Base-by-base conservation (phyloP, 2,329 filamentous ascomycete species). In the Diaporthe helianthi region DNA sequence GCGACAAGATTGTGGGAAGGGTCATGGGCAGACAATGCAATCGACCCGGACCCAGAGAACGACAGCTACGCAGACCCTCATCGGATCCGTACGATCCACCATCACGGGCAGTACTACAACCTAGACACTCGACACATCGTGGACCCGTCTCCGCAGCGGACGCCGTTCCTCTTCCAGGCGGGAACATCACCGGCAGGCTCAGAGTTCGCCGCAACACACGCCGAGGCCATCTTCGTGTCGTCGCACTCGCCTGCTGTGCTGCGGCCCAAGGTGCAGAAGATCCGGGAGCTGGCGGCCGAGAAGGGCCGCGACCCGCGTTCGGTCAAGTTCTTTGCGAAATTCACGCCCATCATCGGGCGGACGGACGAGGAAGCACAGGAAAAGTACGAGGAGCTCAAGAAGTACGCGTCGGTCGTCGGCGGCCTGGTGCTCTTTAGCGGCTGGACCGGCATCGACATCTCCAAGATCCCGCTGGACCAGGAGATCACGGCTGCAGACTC, bases 381-480 rank as follows among this genome's bases (percentile, higher is more conserved):
- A 1, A 87, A 86, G 72, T 79, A 83, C 24, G 78, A 78, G 38
- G 82, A 84, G 72, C 71, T 82, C 26, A 80, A 81, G 73, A 81
- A 81, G 67, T 82, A 87, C 73, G 84, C 82, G 4, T 83, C 81
- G 0, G 80, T 81, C 0, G 77, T 84, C 24, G 84, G 83, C 4
- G 84, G 83, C 0, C 74, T 87, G 13, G 85, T 85, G 0, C 76
- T 86, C 1, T 85, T 85, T 72, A 81, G 79, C 49, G 84, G 84
- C 0, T 86, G 84, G 83, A 85, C 84, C 6, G 85, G 85, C 0
- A 85, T 87, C 55, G 85, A 87, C 73, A 81, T 87, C 68, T 84
- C 81, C 3, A 80, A 81, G 71, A 81, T 87, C 54, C 83, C 84
- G 1, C 74, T 87, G 0, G 86, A 87, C 68, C 81, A 86, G 72